Base-by-base conservation (phyloP, 805 yeast species). In the Lipomyces spencermartinsiae region DNA sequence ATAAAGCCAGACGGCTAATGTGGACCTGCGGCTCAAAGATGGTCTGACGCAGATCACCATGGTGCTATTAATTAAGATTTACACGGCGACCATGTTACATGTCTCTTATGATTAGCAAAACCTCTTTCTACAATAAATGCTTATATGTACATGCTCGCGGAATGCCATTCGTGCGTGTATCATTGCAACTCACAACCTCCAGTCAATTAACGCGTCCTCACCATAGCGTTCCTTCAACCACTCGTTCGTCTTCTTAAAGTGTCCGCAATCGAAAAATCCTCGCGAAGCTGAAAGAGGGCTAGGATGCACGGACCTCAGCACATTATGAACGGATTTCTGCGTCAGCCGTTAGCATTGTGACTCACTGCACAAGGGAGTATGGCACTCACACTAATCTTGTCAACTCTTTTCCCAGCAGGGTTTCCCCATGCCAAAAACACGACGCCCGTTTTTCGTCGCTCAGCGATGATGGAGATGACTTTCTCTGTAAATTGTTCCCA, bases 401-500 rank as follows among this genome's bases (percentile, higher is more conserved):
- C 83, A 1, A 89, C 83, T 29, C 92, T 78, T 66, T 86, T 86
- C 37, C 84, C 88, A 0, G 95, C 95, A 6, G 93, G 92, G 14
- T 83, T 77, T 0, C 95, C 95, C 95, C 95, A 90, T 0, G 95
- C 92, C 82, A 93, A 80, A 22, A 93, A 83, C 1, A 88, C 91
- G 33, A 92, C 81, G 1, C 92, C 92, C n/a, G 82, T 77, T 0
- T 77, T 74, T 54, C 77, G 74, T 8, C 76, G 71, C 14, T 78
- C 73, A 25, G 82, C 81, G 1, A 79, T 81, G 58, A 87, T 86
- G 51, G 82, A 80, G 14, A 95, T 84, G 0, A 88, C 92, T 39
- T 86, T 83, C 74, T 86, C 91, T 0, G 99, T 95, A 77, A 95
- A 93, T 46, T 80, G 81, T 75, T 93, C 98, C 99, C 99, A 95